Base-by-base conservation (phyloP, 352 stramenopile species). In the Globisporangium barbulae region DNA sequence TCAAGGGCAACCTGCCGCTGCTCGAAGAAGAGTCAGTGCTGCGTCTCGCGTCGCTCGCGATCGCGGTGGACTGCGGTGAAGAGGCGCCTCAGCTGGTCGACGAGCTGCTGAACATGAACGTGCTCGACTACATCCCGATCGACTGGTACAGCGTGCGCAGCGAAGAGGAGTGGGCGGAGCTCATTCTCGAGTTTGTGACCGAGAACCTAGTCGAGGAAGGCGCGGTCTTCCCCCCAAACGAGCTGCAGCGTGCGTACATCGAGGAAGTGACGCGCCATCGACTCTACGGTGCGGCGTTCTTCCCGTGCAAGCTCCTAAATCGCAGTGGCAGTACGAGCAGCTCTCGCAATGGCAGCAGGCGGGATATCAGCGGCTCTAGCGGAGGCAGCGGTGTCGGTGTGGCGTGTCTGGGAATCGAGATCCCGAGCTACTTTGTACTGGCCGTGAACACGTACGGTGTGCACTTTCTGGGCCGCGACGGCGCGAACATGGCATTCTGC, bases 371-470 rank as follows among this genome's bases (percentile, higher is more conserved):
- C 0, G 33, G 59, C n/a, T 7, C 44, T 5, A 60, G 55, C 7
- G 28, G 62, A n/a, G n/a, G n/a, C 42, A 72, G 63, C 13, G 59
- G 63, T 19, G 63, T 67, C 9, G 28, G 71, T 17, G 53, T 25
- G 10, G 55, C 64, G 44, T 72, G 57, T 33, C 57, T 81, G 31
- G 81, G 79, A 15, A 73, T 86, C 19, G 85, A 93, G 53, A 60
- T 97, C 13, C 89, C 91, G 1, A 86, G 82, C 57, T 88, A 96
- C 57, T 88, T 97, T 35, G 81, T 97, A 30, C 68, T 98, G 6
- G 90, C 79, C 13, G 90, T 97, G 62, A 96, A 97, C 72, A 77
- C 81, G 39, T 87, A 91, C 39, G 93, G 93, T n/a, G 82, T 98
- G 71, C 88, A 96, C 68, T 91, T 98, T 53, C 72, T 98, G 22